A percentile compares a stretch with the other conserved stretches of the same genome.
These are phyloP conservation scores for cucumber (Cucumis sativus) DNA, from an alignment of 306 rosid genomes.

Conservation along the genomic window Cucumber_9930_V3 NC_026655.2:32413001-32413500, in stretches of 20 bases:
- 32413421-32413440: not conserved
- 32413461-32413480: too few relatives aligned
- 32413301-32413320: not conserved
- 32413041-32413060: slow-evolving; percentile 42
- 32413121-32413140: slow-evolving; percentile 11
- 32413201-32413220: slow-evolving; percentile 47
- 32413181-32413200: slow-evolving; percentile 30
- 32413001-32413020: slow-evolving; percentile 18
- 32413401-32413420: not conserved
- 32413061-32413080: slow-evolving; percentile 35
- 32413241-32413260: too few relatives aligned
- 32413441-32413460: not conserved
- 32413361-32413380: not conserved
- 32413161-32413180: slow-evolving; percentile 13
- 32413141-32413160: slow-evolving; percentile 15
- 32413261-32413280: not conserved
- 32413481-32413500: too few relatives aligned
- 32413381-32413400: not conserved
- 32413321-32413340: not conserved
- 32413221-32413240: not conserved
- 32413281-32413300: slow-evolving; percentile 42
- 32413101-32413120: slow-evolving; percentile 8
- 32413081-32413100: slow-evolving; percentile 5
- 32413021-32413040: slow-evolving; percentile 40
- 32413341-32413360: not conserved